These are phyloP conservation scores for Brasenia schreberi DNA, from an alignment of 164 flowering plant genomes.

Conservation along the genomic window DNA sequence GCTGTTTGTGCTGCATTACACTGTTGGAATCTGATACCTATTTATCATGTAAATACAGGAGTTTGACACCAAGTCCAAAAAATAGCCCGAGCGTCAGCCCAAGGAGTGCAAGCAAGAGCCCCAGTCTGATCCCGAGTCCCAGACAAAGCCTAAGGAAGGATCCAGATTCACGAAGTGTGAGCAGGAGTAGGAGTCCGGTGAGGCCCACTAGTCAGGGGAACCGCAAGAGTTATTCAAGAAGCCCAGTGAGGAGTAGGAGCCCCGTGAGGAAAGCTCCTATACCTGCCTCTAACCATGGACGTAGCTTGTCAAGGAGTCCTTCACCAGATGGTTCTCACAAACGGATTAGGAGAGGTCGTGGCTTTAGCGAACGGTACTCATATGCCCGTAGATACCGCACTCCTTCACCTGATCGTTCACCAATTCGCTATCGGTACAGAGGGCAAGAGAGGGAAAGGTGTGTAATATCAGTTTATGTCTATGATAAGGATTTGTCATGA, in stretches of 20 bases:
- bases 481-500: neutral
- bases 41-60: slow-evolving; percentile 3
- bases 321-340: slow-evolving; percentile 83
- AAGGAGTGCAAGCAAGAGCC: slow-evolving; percentile 16
- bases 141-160: slow-evolving; percentile 31
- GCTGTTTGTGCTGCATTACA: neutral
- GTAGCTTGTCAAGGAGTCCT: slow-evolving; percentile 73
- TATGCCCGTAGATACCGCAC: slow-evolving; percentile 86
- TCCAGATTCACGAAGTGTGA: slow-evolving; percentile 21
- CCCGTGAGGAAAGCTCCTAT: slow-evolving; percentile 53
- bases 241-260: slow-evolving; percentile 26
- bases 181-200: slow-evolving; percentile 31
- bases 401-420: slow-evolving; percentile 86
- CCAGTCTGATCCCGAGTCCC: slow-evolving; percentile 14
- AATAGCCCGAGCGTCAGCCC: slow-evolving; percentile 42
- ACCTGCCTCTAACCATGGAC: slow-evolving; percentile 27
- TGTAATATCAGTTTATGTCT: neutral
- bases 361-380: slow-evolving; percentile 84
- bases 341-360: slow-evolving; percentile 88
- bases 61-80: slow-evolving; percentile 20
- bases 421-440: slow-evolving; percentile 59
- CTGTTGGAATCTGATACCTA: neutral
- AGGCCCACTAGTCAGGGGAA: slow-evolving; percentile 34
- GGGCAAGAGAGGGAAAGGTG: slow-evolving; percentile 29
- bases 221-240: slow-evolving; percentile 57